Base-by-base conservation (phyloP, 805 yeast genomes). In the Saturnispora galanensis region DNA sequence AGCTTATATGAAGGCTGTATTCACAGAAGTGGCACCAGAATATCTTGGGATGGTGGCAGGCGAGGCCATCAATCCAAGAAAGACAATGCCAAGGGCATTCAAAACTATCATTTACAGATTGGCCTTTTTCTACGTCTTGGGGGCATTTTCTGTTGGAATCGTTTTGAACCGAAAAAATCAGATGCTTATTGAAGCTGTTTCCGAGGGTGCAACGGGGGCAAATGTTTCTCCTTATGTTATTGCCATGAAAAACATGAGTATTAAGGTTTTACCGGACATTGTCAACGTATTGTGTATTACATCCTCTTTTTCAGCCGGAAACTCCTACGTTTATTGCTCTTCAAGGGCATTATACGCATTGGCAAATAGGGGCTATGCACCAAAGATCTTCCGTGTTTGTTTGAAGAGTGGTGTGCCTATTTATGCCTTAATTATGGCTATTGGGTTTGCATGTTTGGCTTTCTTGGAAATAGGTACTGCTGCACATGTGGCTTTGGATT, bases 1-100 rank as follows among this genome's bases (percentile, higher is more conserved):
- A 0, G 81, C 89, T 49, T 60, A 84, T 38, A 70, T 76, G 43
- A 77, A 76, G 48, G 95, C 95, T 7, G 68, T 83, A 28, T 86
- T 81, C 59, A 82, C 93, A 1, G 55, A 53, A 11, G 85, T 85
- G 3, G 96, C 95, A 0, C 94, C 95, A 2, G 96, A 87, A 61
- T 83, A 84, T 54, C 75, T 87, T 31, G 73, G 90, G 1, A 80
- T 84, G 84, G 77, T 85, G 31, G 94, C 95, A 3, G 87, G 94
- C 39, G 95, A 87, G 59, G 94, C 95, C 9, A 56, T 52, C 34
- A 59, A 60, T 32, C 63, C 64, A 31, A 71, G 90, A 42, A 73
- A 73, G 44, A 77, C 77, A 5, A 65, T 87, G 57, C 88, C 93
- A n/a, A 71, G 70, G 30, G 95, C 95, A 0, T 84, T 80, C 67